phyloP scores from a whole-genome alignment of 257 asterid genomes.

The Leptodermis oblonga region DNA sequence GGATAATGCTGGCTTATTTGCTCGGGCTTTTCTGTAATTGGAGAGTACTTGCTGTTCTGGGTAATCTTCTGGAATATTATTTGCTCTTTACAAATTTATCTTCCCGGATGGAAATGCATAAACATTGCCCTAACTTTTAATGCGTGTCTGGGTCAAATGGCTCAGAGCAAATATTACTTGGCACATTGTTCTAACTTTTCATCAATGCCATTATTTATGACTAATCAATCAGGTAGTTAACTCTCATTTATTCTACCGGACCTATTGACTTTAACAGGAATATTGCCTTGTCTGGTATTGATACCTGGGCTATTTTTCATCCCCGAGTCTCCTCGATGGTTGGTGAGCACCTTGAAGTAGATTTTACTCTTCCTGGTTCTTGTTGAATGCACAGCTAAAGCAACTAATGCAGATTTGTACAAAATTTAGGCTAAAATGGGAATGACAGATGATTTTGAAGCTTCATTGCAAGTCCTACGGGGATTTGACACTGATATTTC shows the following conservation, averaged over 20 bases:
- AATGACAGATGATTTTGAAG: constrained; percentile 83
- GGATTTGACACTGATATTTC: constrained; percentile 93
- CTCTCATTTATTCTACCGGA: background rate
- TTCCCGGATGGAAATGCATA: background rate
- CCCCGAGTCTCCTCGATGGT: constrained; percentile 85
- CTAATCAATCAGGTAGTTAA: background rate
- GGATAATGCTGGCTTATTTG: constrained; percentile 79
- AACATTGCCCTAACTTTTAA: background rate
- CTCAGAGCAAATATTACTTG: background rate
- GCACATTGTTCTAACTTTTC: background rate
- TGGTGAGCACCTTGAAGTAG: constrained; percentile 56
- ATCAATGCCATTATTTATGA: background rate
- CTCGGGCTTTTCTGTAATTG: constrained; percentile 73
- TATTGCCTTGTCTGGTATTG: constrained; percentile 54
- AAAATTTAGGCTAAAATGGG: constrained; percentile 89
- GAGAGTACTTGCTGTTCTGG: constrained; percentile 91
- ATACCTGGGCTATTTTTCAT: constrained; percentile 46
- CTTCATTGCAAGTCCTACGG: constrained; percentile 89
- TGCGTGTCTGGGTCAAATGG: background rate
- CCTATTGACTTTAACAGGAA: constrained; percentile 41
- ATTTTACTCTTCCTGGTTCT: background rate
- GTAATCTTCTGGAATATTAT: constrained; percentile 34
- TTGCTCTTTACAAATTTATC: background rate
- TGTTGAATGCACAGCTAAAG: constrained; percentile 6
- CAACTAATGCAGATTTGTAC: constrained; percentile 19